Percentiles rank a stretch among this genome's conserved stretches.
Evolutionary conservation across 1,284 basidiomycete species (phyloP).

Genomic region (Pterula multifida): DNA sequence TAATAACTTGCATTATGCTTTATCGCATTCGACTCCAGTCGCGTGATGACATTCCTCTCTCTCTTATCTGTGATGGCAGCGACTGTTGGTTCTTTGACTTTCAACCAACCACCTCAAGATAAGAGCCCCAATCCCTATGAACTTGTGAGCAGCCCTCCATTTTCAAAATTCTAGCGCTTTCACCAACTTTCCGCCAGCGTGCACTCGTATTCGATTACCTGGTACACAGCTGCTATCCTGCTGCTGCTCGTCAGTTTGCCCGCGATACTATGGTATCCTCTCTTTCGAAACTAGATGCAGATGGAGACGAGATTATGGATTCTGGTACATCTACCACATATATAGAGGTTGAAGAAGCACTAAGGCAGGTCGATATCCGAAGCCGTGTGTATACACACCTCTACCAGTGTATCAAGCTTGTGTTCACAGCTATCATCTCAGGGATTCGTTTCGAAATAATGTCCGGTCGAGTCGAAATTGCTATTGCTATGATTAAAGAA

Average conservation of each 20-base stretch:
- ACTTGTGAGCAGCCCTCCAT: slow-evolving; percentile 4
- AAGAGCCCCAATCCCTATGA: slow-evolving; percentile 3
- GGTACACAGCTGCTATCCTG: slow-evolving; percentile 58
- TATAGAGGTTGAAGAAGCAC: neutral
- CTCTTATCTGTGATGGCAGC: neutral
- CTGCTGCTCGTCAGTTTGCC: slow-evolving; percentile 61
- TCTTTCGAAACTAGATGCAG: slow-evolving; percentile 46
- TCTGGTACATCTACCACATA: slow-evolving; percentile 7
- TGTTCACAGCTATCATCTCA: slow-evolving; percentile 18
- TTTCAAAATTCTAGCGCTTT: neutral
- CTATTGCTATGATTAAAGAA: slow-evolving; percentile 48
- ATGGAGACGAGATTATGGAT: slow-evolving; percentile 50
- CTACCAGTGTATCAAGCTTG: neutral
- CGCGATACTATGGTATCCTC: slow-evolving; percentile 34
- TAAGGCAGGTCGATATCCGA: slow-evolving; percentile 39
- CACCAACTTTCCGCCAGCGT: slow-evolving; percentile 28
- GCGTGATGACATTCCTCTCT: neutral
- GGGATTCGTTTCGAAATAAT: slow-evolving; percentile 58
- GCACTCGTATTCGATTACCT: slow-evolving; percentile 76
- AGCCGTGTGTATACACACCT: slow-evolving; percentile 17
- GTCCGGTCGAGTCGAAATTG: slow-evolving; percentile 57
- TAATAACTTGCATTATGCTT: no score
- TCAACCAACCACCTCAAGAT: neutral
- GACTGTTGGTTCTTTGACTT: neutral
- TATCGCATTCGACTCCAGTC: no score